Base-by-base conservation (phyloP, 345 rosid genomes). In the Salix arbutifolia region DNA sequence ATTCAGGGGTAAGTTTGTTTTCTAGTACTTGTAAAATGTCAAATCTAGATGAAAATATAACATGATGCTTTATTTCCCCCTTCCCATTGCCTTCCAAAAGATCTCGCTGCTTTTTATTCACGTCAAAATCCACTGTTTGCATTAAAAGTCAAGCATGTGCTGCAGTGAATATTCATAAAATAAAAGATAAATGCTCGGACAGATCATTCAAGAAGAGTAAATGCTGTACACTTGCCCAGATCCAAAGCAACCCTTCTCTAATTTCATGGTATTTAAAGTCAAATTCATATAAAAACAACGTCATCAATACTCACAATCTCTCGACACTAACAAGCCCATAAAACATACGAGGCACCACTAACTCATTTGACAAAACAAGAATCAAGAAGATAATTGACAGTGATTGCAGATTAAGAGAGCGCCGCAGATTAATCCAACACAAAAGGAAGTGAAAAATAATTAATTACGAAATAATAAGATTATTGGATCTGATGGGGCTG, bases 401-500 rank as follows among this genome's bases (percentile, higher is more conserved):
- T 48, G n/a, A 37, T 60, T 80, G 12, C 31, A 18, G 60, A 78
- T 8, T 19, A 28, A 76, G 64, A 30, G 62, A 21, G 23, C 37
- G 66, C 66, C 12, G 52, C 10, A 58, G 72, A 66, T 26, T 56
- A 71, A 74, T 26, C 73, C 79, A 73, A 8, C 40, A 67, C 26
- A 28, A 38, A 52, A 5, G 40, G 28, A 69, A 38, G 38, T 21
- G 25, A 65, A 44, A 61, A 25, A 21, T 16, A 42, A 42, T 4
- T 3, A n/a, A 37, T 85, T 26, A 87, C 65, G 81, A 81, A 37
- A 80, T 76, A 19, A 87, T 75, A 42, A 85, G 79, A 76, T 52
- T 75, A 25, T 74, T 82, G 61, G 91, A 83, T 82, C 90, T 69
- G 74, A 86, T 69, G 17, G 90, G 83, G 50, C 83, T 80, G 76